A percentile compares a stretch with the other conserved stretches of the same genome.
Evolutionary conservation across 768 basidiomycete genomes (phyloP).

Genomic region (Serendipita sp.): DNA sequence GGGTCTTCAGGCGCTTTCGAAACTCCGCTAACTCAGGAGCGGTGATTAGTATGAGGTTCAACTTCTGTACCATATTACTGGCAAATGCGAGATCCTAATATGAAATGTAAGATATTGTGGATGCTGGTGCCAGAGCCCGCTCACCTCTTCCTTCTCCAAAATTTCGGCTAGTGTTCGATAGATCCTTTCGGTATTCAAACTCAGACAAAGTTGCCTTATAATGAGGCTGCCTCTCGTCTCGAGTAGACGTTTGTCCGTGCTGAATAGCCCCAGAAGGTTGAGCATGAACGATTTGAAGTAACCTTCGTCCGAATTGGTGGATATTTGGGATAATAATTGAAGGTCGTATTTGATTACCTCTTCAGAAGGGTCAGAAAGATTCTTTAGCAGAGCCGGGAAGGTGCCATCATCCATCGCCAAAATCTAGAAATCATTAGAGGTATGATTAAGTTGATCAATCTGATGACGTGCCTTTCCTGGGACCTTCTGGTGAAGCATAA

Average conservation of each 20-base stretch:
- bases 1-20: conserved; percentile 75
- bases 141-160: conserved; percentile 90
- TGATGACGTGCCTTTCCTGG: conserved; percentile 60
- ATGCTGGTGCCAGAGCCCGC: conserved; percentile 12
- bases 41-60: conserved; percentile 92
- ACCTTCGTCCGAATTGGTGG: conserved; percentile 82
- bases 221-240: conserved; percentile 90
- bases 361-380: conserved; percentile 88
- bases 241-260: conserved; percentile 77
- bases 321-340: conserved; percentile 91
- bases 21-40: conserved; percentile 94
- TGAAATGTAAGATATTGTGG: background rate
- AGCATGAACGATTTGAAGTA: conserved; percentile 95
- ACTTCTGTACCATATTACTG: conserved; percentile 90
- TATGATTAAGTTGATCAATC: background rate
- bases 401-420: conserved; percentile 93
- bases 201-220: conserved; percentile 83
- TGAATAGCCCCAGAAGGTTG: conserved; percentile 85
- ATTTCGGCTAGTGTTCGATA: conserved; percentile 95
- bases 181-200: conserved; percentile 88
- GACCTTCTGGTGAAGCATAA: conserved; percentile 97
- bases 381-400: conserved; percentile 89
- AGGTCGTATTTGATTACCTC: conserved; percentile 96
- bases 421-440: conserved; percentile 35
- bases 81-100: conserved; percentile 89